Evolutionary conservation across 257 asterid species (phyloP).

Genomic region (Coffea canephora): DNA sequence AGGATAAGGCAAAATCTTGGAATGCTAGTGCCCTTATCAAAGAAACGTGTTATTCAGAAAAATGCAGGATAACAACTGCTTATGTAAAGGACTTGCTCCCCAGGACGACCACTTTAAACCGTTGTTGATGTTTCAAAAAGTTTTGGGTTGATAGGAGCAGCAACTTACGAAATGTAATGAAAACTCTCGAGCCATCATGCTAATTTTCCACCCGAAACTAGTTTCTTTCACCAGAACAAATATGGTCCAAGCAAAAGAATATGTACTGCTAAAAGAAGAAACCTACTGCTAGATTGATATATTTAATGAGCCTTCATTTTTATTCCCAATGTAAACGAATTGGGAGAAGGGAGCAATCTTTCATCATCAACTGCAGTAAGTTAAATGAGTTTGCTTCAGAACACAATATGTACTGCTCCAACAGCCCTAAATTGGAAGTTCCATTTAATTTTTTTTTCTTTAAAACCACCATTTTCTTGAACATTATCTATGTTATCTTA

Average conservation of each 20-base stretch:
- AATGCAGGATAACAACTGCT: not conserved
- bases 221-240: not conserved
- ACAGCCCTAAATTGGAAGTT: not conserved
- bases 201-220: not conserved
- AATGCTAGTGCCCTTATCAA: not conserved
- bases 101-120: not conserved
- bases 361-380: not conserved
- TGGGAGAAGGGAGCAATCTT: not conserved
- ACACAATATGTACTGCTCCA: not conserved
- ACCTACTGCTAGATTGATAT: not conserved
- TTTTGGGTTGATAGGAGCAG: not conserved
- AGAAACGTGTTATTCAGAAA: not conserved
- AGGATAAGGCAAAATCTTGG: not conserved
- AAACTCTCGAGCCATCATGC: not conserved
- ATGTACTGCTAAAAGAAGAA: not conserved
- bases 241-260: not conserved
- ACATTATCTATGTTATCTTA: not conserved
- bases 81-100: not conserved
- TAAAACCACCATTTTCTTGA: not conserved
- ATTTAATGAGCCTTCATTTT: not conserved
- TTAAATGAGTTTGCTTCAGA: not conserved
- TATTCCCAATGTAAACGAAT: not conserved
- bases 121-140: not conserved
- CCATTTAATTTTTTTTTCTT: not conserved
- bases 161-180: not conserved